These are phyloP conservation scores for Solanum appendiculatum DNA, from an alignment of 257 asterid genomes.

Conservation along the genomic window DNA sequence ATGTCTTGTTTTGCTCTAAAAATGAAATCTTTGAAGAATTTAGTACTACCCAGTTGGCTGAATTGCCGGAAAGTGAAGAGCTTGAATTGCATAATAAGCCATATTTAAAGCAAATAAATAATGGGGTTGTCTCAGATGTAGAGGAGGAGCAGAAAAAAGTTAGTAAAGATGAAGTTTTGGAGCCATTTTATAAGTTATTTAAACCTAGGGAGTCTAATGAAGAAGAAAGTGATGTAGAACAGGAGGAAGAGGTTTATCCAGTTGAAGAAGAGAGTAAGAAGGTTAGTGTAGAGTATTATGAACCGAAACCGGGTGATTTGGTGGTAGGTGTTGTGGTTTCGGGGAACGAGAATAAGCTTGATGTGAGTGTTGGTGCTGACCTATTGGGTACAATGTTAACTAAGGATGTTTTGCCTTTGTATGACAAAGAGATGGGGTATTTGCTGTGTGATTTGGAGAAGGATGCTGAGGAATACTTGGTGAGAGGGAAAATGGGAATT, in stretches of 20 bases:
- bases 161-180: constrained; percentile 56
- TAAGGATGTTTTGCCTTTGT: constrained; percentile 85
- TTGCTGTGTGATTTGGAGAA: constrained; percentile 62
- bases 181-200: constrained; percentile 66
- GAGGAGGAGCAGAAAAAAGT: constrained; percentile 25
- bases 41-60: constrained; percentile 24
- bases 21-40: constrained; percentile 46
- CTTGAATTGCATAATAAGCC: constrained; percentile 78
- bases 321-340: constrained; percentile 96
- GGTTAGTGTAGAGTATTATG: constrained; percentile 69
- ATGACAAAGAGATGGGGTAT: constrained; percentile 66
- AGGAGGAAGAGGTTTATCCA: constrained; percentile 4
- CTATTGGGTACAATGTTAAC: constrained; percentile 84
- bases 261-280: constrained; percentile 16
- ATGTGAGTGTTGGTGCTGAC: constrained; percentile 86
- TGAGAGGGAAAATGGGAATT: constrained; percentile 65
- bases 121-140: constrained; percentile 21
- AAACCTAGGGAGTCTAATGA: constrained; percentile 27
- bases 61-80: constrained; percentile 33
- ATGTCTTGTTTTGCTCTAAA: constrained; percentile 39
- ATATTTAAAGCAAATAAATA: constrained; percentile 29
- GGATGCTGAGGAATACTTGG: constrained; percentile 51
- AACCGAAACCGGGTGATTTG: constrained; percentile 73
- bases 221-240: constrained; percentile 17
- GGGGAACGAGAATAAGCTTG: constrained; percentile 84